Evolutionary conservation across 2,329 filamentous ascomycete genomes (phyloP).

Genomic region (Dactylellina cionopaga): DNA sequence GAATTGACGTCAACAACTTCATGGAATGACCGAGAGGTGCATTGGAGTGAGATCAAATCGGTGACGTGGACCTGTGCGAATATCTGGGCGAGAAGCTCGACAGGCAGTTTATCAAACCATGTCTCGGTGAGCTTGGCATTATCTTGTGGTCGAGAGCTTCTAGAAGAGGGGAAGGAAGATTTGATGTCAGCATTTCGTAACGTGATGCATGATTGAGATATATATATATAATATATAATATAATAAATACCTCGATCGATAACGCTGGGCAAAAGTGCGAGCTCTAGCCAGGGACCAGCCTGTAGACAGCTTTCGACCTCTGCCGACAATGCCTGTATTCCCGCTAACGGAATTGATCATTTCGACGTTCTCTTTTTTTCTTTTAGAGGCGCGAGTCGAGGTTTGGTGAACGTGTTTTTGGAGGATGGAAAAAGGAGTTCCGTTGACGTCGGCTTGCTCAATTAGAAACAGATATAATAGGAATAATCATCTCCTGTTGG

Average conservation of each 20-base stretch:
- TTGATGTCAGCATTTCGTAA: neutral
- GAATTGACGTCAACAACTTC: slow-evolving; percentile 56
- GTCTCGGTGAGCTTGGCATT: slow-evolving; percentile 45
- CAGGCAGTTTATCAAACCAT: slow-evolving; percentile 56
- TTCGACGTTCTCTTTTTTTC: too few species aligned
- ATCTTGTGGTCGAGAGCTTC: slow-evolving; percentile 23
- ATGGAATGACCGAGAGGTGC: slow-evolving; percentile 55
- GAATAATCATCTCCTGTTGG: too few species aligned
- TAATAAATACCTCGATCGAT: slow-evolving; percentile 32
- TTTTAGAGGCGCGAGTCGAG: too few species aligned
- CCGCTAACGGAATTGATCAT: slow-evolving; percentile 24
- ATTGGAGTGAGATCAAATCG: slow-evolving; percentile 55
- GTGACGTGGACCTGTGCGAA: slow-evolving; percentile 55
- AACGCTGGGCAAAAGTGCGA: slow-evolving; percentile 45
- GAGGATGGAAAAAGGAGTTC: too few species aligned
- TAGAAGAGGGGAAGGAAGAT: neutral
- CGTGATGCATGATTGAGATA: too few species aligned
- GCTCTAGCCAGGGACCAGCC: slow-evolving; percentile 46
- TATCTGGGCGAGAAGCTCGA: slow-evolving; percentile 57
- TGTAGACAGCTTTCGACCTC: slow-evolving; percentile 40
- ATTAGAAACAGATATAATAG: too few species aligned
- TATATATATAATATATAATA: neutral
- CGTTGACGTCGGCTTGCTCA: too few species aligned
- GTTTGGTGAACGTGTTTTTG: too few species aligned
- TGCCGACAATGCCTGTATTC: slow-evolving; percentile 3